Evolutionary conservation across 2,329 filamentous ascomycete genomes (phyloP), one percentile per base, ranked within the genome.

Genomic region (Fusarium citri): DNA sequence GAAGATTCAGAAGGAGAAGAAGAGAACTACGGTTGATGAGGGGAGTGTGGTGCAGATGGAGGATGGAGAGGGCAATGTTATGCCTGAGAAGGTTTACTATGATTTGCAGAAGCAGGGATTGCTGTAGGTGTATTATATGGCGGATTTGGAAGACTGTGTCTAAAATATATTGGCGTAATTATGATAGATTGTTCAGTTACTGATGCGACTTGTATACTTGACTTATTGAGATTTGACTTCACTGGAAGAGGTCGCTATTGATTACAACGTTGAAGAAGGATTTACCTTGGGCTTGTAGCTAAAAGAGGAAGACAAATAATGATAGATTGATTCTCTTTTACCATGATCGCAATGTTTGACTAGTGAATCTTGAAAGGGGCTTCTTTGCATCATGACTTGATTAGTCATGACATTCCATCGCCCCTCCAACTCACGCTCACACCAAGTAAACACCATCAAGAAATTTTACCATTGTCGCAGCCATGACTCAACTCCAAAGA

Each of bases 61-160:
- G 84, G 96, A 99, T 80, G 92, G 89, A 0, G 93, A 97, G 78
- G 96, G 96, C 48, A 98, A 99, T 76, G 96, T 99, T 60, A 99
- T 99, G 96, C 96, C 97, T 0, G 94, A 98, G 83, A 97, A 97
- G 86, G 95, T 99, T 57, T 99, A 98, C 80, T 91, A 94, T 72
- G 96, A 99, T 86, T 82, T 98, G 80, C 92, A 94, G 81, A 97
- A 97, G 83, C 94, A 97, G 79, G 95, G 95, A 34, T 84, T 97
- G 76, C 82, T 97, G 71, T 96, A 85, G 74, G 62, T 51, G 43
- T 73, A 64, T 30, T 50, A 42, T 41, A 64, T 26, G 61, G 26
- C 31, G 50, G 41, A 31, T 20, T 50, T 41, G 30, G 31, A 5
- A n/a, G 40, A 59, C 14, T 18, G 23, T 59, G 50, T 66, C 42